Evolutionary conservation across 371 early-diverging fungal genomes (phyloP), one percentile per base, ranked within the genome.

Genomic region (Zopfochytrium polystomum): DNA sequence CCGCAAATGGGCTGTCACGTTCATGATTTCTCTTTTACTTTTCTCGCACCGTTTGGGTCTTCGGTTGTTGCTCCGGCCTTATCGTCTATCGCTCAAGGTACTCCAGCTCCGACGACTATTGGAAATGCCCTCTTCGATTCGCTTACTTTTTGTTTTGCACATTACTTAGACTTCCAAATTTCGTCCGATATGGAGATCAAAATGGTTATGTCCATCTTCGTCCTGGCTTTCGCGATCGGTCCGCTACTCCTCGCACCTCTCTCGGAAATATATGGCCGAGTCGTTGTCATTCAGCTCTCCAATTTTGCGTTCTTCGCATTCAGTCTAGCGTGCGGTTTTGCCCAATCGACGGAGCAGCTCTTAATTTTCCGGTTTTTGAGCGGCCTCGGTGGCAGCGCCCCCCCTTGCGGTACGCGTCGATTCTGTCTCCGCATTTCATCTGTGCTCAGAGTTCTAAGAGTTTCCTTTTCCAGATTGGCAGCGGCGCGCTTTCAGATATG

Each of bases 61-160:
- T 58, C 59, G 1, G 50, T 58, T 48, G 51, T 58, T 32, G 59
- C 59, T 15, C 59, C 59, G 1, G 59, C 59, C 1, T 27, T 58
- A 42, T 51, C 50, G 0, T 26, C 11, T 22, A 48, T 58, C 7
- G 59, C 59, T 1, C 13, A 20, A 6, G 55, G 55, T 55, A 26
- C 15, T n/a, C n/a, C n/a, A n/a, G n/a, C n/a, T n/a, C n/a, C n/a
- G n/a, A n/a, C 3, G n/a, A 4, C 2, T 11, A 3, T 23, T 13
- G 22, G 13, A 48, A 26, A 13, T 18, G 22, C 15, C n/a, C 2
- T 2, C 0, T 2, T 22, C 11, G 11, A 1, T 4, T 55, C 7
- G 26, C n/a, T n/a, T n/a, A n/a, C n/a, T n/a, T n/a, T n/a, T n/a
- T n/a, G n/a, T n/a, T n/a, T n/a, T n/a, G n/a, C n/a, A n/a, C n/a